phyloP scores from a whole-genome alignment of 2,329 filamentous ascomycete genomes.

The Neophaeococcomyces aloes region DNA sequence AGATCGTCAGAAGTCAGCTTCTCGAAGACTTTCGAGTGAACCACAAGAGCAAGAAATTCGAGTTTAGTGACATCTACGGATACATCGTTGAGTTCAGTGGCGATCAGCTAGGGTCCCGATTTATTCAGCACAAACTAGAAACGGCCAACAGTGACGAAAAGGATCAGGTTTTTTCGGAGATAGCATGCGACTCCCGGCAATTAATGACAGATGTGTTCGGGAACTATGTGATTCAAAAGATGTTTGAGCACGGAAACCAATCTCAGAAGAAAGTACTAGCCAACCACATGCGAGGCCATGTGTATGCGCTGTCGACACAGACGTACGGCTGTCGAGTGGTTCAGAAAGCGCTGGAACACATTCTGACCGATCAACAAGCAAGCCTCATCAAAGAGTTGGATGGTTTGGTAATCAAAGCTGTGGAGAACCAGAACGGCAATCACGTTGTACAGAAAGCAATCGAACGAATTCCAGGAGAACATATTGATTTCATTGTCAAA shows the following conservation, averaged over 20 bases:
- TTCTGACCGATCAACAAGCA: conserved; percentile 84
- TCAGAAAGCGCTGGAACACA: conserved; percentile 86
- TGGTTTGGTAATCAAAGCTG: conserved; percentile 68
- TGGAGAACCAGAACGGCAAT: conserved; percentile 85
- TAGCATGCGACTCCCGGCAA: conserved; percentile 71
- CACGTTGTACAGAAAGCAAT: conserved; percentile 95
- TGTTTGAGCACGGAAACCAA: conserved; percentile 93
- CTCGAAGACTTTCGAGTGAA: conserved; percentile 72
- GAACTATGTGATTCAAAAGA: conserved; percentile 96
- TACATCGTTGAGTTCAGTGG: conserved; percentile 91
- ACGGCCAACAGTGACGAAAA: conserved; percentile 94
- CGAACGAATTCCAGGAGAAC: conserved; percentile 62
- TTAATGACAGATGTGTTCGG: conserved; percentile 95
- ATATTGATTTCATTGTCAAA: conserved; percentile 77
- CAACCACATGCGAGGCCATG: conserved; percentile 75
- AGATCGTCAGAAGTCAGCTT: conserved; percentile 57
- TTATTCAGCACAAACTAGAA: conserved; percentile 88
- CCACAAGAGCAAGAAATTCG: conserved; percentile 64
- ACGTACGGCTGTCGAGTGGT: conserved; percentile 94
- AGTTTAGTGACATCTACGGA: conserved; percentile 78
- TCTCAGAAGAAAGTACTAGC: conserved; percentile 82
- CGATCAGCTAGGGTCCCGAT: conserved; percentile 88
- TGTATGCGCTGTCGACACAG: conserved; percentile 68
- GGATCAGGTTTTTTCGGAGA: conserved; percentile 77
- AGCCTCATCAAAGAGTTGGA: conserved; percentile 75